phyloP scores from a whole-genome alignment of 2,329 filamentous ascomycete species.

The Fusarium stilboides region DNA sequence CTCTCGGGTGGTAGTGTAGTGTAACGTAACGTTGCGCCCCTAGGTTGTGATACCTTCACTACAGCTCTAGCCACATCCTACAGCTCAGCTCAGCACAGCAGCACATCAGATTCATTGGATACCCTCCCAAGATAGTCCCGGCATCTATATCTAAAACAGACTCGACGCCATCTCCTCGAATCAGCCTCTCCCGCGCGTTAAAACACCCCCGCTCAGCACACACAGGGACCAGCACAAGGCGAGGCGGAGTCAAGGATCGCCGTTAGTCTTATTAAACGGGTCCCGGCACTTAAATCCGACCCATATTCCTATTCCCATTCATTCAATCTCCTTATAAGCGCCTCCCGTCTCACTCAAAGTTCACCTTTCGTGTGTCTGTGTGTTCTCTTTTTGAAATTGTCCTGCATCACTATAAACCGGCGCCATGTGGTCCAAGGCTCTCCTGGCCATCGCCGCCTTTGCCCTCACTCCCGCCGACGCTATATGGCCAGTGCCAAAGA shows the following conservation, averaged over 20 bases:
- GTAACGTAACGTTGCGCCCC: slow-evolving; percentile 51
- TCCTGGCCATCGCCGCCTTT: slow-evolving; percentile 59
- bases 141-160: slow-evolving; percentile 27
- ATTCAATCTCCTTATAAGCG: slow-evolving; percentile 13
- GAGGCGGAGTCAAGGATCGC: slow-evolving; percentile 37
- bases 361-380: neutral
- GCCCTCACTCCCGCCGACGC: slow-evolving; percentile 62
- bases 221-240: slow-evolving; percentile 23
- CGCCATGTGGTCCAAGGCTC: slow-evolving; percentile 51
- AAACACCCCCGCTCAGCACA: slow-evolving; percentile 2
- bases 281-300: slow-evolving; percentile 31
- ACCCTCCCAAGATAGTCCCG: neutral
- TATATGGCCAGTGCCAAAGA: slow-evolving; percentile 71
- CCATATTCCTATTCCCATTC: slow-evolving; percentile 19
- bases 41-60: slow-evolving; percentile 25
- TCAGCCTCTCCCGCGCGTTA: slow-evolving; percentile 16
- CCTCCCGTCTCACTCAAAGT: neutral
- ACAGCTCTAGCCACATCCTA: slow-evolving; percentile 7
- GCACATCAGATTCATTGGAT: slow-evolving; percentile 21
- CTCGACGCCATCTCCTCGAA: slow-evolving; percentile 12
- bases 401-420: slow-evolving; percentile 1
- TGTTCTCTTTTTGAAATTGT: neutral
- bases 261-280: slow-evolving; percentile 46
- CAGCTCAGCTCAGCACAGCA: slow-evolving; percentile 2
- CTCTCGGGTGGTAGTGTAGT: slow-evolving; percentile 39